Evolutionary conservation across 768 basidiomycete species (phyloP).

Genomic region (Pisolithus tinctorius): DNA sequence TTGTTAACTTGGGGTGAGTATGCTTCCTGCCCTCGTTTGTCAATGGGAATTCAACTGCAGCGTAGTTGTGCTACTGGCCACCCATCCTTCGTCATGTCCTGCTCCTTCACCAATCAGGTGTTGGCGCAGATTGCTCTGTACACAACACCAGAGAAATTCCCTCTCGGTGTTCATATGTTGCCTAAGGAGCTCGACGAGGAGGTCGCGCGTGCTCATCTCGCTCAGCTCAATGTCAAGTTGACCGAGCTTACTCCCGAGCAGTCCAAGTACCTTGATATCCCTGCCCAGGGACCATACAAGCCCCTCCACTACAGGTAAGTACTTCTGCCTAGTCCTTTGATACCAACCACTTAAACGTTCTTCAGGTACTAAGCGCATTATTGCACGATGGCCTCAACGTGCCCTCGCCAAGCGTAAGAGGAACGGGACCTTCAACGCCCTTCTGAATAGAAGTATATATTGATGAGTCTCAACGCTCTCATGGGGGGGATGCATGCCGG

Average conservation of each 20-base stretch:
- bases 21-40: neutral
- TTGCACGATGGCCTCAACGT: conserved; percentile 67
- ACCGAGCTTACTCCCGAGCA: conserved; percentile 68
- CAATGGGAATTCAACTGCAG: conserved; percentile 7
- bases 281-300: conserved; percentile 76
- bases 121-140: conserved; percentile 98
- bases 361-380: conserved; percentile 24
- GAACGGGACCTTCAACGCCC: conserved; percentile 66
- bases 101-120: conserved; percentile 98
- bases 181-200: conserved; percentile 99
- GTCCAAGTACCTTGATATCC: conserved; percentile 88
- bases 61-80: conserved; percentile 91
- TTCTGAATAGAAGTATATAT: conserved; percentile 39
- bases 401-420: conserved; percentile 54
- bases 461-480: conserved; percentile 44
- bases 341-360: neutral
- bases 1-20: conserved; percentile 91
- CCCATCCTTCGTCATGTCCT: conserved; percentile 99
- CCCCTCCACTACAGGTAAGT: conserved; percentile 58
- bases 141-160: conserved; percentile 89
- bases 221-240: conserved; percentile 90
- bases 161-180: conserved; percentile 95
- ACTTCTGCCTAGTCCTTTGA: neutral
- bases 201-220: conserved; percentile 94
- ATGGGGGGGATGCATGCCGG: neutral